Conservation (phyloP, 192 early-diverging fungal species). For the Allomyces javanicus region DNA sequence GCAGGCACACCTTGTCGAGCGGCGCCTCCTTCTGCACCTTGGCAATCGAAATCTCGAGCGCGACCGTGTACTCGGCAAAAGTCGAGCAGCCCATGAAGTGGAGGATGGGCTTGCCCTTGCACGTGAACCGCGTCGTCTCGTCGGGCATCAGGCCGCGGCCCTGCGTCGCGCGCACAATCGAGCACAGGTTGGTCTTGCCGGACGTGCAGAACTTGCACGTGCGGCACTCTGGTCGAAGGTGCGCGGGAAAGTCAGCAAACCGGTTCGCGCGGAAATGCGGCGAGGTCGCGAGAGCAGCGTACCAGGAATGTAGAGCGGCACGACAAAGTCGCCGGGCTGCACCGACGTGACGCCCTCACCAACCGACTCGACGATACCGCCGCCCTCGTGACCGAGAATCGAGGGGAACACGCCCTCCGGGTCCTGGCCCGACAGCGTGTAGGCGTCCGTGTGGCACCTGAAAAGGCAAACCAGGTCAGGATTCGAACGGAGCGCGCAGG, state of each 20-base stretch:
- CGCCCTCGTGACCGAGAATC: conserved; percentile 92
- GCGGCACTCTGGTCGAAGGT: conserved; percentile 36
- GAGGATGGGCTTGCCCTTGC: conserved; percentile 68
- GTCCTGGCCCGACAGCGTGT: conserved; percentile 73
- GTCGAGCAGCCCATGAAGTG: conserved; percentile 96
- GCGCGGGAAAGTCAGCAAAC: conserved; percentile 1
- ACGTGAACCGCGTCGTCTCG: conserved; percentile 70
- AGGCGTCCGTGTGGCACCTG: conserved; percentile 88
- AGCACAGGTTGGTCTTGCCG: conserved; percentile 94
- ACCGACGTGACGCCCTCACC: conserved; percentile 89
- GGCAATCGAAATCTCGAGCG: conserved; percentile 73
- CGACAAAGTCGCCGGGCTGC: conserved; percentile 78
- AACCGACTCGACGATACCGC: conserved; percentile 84
- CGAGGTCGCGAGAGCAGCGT: neutral
- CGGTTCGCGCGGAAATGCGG: neutral
- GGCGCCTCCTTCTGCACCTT: conserved; percentile 61
- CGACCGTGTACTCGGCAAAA: conserved; percentile 91
- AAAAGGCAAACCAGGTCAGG: conserved; percentile 6
- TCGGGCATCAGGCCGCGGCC: conserved; percentile 93
- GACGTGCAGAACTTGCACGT: conserved; percentile 95
- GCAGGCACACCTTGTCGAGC: conserved; percentile 68
- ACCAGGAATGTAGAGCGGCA: conserved; percentile 67
- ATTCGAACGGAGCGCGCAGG: neutral
- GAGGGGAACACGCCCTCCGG: conserved; percentile 74
- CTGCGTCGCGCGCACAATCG: conserved; percentile 73